Evolutionary conservation across 176 grass and related monocot genomes (phyloP), one percentile per base, ranked within the genome.

Genomic region (Musa troglodytarum): DNA sequence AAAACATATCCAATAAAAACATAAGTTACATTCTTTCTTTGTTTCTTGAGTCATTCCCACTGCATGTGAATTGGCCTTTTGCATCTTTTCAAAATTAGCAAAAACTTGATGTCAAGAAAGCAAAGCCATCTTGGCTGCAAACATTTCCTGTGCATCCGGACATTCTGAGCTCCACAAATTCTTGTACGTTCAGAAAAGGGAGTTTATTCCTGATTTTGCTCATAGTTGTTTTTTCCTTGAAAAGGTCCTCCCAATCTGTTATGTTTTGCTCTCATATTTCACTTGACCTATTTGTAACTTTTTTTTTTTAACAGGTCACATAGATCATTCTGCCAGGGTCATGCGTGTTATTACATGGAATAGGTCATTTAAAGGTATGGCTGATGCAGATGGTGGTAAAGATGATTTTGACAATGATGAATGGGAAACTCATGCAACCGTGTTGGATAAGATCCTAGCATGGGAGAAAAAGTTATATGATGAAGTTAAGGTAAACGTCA

Each of bases 291-390:
- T 9, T 34, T 76, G 34, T 61, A 22, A 49, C 59, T 26, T 69
- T 82, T 11, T 88, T 75, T 6, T 43, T 28, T 43, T 43, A 0
- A 65, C 86, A 99, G 95, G 90, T 54, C 95, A 99, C 77, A 91
- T 99, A 53, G 95, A 99, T 75, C 95, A 99, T 87, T 99, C 95
- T 68, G 95, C 88, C 1, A 91, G 90, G 78, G 95, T 99, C 16
- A 94, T 99, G 95, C 88, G 91, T 91, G 92, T 99, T 78, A 99
- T 99, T 76, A 99, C 95, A 84, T 99, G 95, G 95, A 99, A 99
- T 83, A 91, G 79, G 80, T 99, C 95, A 28, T 99, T 99, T 73
- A 93, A 85, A 91, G 88, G 88, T 74, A 85, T 94, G 72, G 80
- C 92, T 82, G 89, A 94, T 77, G 86, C 78, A 77, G 90, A 99